Evolutionary conservation across 306 rosid species (phyloP), one percentile per base, ranked within the genome.

Genomic region (Delonix regia): DNA sequence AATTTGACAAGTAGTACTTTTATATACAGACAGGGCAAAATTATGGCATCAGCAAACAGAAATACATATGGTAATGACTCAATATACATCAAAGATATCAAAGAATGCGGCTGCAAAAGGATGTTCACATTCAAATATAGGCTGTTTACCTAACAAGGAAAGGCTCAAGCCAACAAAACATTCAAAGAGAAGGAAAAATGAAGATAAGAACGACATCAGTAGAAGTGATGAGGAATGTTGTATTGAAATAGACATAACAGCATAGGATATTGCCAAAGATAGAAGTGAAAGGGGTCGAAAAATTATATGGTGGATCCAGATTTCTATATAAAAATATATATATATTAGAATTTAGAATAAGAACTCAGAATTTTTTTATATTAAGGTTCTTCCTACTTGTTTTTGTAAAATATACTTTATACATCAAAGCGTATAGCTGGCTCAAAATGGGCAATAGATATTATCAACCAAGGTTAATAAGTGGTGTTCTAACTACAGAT

Each of bases 1-100:
- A 71, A 75, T 64, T 21, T 38, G 34, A 30, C 78, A 73, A 18
- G 69, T 11, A 73, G 22, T 19, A 15, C 25, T 51, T 56, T 16
- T 19, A 45, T 12, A 56, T 4, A 30, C 34, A 33, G 8, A 44
- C 9, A 71, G 9, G 8, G 38, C 5, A 34, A 16, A 25, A 30
- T 9, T 10, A 5, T 21, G 18, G n/a, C 12, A 28, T 30, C 52
- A 36, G 11, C 14, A 9, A 49, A 36, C 45, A 47, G 49, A 39
- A 59, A 36, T 3, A 69, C 18, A 15, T 34, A 52, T 5, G 34
- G 24, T 14, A 44, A 22, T 13, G 45, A 44, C 39, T 34, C 70
- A 24, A 14, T 67, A 75, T 76, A 28, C 34, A 30, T 34, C 3
- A 47, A 45, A 65, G 22, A 60, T 47, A 30, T 34, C 3, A 47